A percentile compares a stretch with the other conserved stretches of the same genome.
Evolutionary conservation across 129 eudicot species (phyloP).

Genomic region (Rutidosis leptorrhynchoides): DNA sequence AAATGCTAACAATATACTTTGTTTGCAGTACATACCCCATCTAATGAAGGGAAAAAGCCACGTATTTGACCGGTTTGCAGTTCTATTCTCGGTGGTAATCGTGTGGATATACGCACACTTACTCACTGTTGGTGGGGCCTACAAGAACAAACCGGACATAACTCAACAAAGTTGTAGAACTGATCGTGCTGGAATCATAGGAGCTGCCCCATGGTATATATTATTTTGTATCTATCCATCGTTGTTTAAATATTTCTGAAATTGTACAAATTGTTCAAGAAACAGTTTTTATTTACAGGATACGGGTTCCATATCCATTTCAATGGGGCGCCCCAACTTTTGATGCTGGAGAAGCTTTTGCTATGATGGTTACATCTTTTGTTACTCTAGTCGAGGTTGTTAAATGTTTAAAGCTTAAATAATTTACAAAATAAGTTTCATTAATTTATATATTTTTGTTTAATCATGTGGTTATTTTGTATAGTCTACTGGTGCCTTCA

Average conservation of each 20-base stretch:
- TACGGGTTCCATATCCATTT: conserved; percentile 93
- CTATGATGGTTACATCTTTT: conserved; percentile 93
- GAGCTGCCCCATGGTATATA: conserved; percentile 85
- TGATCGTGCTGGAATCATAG: conserved; percentile 90
- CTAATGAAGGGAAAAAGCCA: conserved; percentile 69
- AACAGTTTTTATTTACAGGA: conserved; percentile 44
- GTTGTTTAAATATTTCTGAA: conserved; percentile 1
- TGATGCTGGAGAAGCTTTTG: conserved; percentile 98
- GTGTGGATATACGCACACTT: conserved; percentile 94
- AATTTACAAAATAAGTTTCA: background rate
- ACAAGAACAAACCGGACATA: conserved; percentile 47
- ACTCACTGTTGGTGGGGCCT: conserved; percentile 92
- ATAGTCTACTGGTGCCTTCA: conserved; percentile 88
- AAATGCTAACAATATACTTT: conserved; percentile 6
- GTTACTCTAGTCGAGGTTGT: conserved; percentile 94
- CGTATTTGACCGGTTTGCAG: conserved; percentile 89
- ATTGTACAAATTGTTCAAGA: background rate
- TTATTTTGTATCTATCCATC: background rate
- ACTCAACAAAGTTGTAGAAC: conserved; percentile 90
- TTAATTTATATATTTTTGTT: background rate
- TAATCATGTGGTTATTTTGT: background rate
- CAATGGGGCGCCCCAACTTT: conserved; percentile 99
- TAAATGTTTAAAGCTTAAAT: conserved; percentile 7
- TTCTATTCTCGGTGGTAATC: conserved; percentile 66
- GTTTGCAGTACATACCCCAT: conserved; percentile 77